Evolutionary conservation across 805 yeast genomes (phyloP).

Genomic region (Candida suzukii): DNA sequence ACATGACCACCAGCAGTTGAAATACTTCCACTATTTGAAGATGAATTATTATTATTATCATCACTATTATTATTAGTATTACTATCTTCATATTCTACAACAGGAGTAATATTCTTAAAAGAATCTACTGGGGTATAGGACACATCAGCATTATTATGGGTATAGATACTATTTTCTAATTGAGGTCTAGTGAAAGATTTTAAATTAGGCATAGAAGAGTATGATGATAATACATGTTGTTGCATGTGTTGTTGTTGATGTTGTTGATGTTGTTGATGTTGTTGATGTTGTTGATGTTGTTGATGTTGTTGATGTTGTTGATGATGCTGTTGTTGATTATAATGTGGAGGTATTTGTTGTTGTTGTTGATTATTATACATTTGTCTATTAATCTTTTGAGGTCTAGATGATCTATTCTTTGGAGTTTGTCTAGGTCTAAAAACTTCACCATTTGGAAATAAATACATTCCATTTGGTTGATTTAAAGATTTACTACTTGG

Average conservation of each 20-base stretch:
- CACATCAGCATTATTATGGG: no score
- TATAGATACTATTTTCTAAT: background rate
- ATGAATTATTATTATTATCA: no score
- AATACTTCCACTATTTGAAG: background rate
- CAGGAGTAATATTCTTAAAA: no score
- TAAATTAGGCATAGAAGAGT: constrained; percentile 6
- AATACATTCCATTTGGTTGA: constrained; percentile 13
- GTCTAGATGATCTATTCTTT: constrained; percentile 30
- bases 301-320: constrained; percentile 1
- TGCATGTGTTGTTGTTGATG: constrained; percentile 1
- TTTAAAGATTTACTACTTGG: constrained; percentile 3
- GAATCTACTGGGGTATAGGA: no score
- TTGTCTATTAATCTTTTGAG: constrained; percentile 13
- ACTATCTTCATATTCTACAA: no score
- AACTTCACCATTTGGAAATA: constrained; percentile 49
- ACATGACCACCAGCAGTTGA: background rate
- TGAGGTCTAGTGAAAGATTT: background rate
- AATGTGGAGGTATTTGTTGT: background rate
- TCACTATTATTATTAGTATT: background rate
- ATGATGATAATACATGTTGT: background rate
- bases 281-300: constrained; percentile 3
- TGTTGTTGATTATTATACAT: background rate
- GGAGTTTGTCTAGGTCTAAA: constrained; percentile 40
- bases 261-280: background rate
- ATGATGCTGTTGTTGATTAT: background rate